Evolutionary conservation across 23 red algal species (phyloP).

Genomic region (Chondrus crispus): DNA sequence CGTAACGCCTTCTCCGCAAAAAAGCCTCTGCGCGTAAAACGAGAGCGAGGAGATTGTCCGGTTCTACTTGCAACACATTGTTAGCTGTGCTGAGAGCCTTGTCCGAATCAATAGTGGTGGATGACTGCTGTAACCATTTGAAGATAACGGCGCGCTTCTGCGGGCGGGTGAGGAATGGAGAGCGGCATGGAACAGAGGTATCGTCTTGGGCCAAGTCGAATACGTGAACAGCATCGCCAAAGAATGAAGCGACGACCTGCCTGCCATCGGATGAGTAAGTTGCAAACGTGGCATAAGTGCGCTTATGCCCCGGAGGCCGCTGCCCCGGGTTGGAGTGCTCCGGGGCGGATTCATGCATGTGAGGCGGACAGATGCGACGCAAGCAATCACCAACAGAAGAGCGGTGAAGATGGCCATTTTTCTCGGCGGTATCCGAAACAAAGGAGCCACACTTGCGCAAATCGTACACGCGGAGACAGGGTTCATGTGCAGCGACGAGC

Average conservation of each 20-base stretch:
- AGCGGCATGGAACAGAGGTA: not conserved
- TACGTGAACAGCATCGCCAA: constrained; percentile 35
- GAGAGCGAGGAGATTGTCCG: constrained; percentile 29
- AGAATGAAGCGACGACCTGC: constrained; percentile 47
- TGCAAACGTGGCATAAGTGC: constrained; percentile 42
- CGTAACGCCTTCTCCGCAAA: not conserved
- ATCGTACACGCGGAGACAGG: constrained; percentile 42
- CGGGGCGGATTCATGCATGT: constrained; percentile 15
- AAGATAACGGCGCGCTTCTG: not conserved
- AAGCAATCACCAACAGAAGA: constrained; percentile 12
- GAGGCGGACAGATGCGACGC: not conserved
- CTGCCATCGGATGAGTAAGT: not conserved
- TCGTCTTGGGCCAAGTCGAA: constrained; percentile 7
- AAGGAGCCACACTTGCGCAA: not conserved
- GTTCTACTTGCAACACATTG: constrained; percentile 23
- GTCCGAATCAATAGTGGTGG: not conserved
- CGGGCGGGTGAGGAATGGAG: not conserved
- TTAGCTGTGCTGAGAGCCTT: constrained; percentile 14
- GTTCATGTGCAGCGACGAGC: constrained; percentile 22
- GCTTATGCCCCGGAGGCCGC: not conserved
- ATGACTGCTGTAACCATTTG: not conserved
- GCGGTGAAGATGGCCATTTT: not conserved
- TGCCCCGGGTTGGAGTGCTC: not conserved
- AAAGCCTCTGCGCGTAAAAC: constrained; percentile 44
- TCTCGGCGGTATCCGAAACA: not conserved